These are phyloP conservation scores for Diaporthe ampelina DNA, from an alignment of 2,329 filamentous ascomycete genomes.

Conservation along the genomic window DNA sequence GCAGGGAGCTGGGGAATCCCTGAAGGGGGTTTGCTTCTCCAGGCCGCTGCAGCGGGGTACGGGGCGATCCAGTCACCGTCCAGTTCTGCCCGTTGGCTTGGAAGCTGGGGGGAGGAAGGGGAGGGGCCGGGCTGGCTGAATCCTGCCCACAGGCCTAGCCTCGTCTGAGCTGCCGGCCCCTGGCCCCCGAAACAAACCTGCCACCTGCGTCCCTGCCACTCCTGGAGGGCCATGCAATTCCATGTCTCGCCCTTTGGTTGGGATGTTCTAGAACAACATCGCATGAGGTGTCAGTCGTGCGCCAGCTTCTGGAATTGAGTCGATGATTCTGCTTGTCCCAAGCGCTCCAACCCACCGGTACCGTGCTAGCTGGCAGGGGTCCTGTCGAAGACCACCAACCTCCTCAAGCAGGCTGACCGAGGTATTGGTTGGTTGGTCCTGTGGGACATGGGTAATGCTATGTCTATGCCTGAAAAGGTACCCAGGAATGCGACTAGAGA, in stretches of 20 bases:
- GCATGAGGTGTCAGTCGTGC: constrained; percentile 20
- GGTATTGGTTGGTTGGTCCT: neutral
- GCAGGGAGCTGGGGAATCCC: constrained; percentile 27
- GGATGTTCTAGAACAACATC: constrained; percentile 23
- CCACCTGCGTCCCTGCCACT: neutral
- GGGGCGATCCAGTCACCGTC: constrained; percentile 10
- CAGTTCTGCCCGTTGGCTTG: neutral
- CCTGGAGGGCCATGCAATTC: neutral
- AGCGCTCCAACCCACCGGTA: constrained; percentile 29
- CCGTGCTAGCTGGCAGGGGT: neutral
- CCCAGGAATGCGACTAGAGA: neutral
- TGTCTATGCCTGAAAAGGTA: neutral
- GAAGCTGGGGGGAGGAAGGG: neutral
- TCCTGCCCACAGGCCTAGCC: neutral
- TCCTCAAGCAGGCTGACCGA: neutral
- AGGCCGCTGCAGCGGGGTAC: constrained; percentile 11
- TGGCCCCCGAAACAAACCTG: constrained; percentile 7
- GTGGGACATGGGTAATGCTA: neutral
- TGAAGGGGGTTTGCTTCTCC: constrained; percentile 16
- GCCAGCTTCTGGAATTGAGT: constrained; percentile 3
- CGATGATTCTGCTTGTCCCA: constrained; percentile 10
- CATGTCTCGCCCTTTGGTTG: constrained; percentile 1
- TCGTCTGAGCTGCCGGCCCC: neutral
- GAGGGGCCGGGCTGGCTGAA: neutral
- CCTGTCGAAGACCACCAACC: neutral